Conservation (phyloP, 2,329 filamentous ascomycete species). For the Pyrenophora seminiperda region DNA sequence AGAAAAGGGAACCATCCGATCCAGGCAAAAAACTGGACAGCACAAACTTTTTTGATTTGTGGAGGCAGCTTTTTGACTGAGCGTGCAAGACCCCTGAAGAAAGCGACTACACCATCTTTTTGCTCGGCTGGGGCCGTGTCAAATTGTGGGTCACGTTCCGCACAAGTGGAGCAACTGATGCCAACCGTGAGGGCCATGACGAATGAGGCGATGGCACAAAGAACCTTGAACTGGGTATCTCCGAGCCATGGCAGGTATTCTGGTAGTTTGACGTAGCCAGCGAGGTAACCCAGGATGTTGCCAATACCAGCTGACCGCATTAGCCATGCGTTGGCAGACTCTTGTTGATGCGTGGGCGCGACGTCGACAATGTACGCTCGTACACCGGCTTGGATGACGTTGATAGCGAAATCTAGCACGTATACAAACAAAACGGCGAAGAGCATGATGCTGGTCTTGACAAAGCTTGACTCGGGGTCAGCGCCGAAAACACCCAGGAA, state of each 20-base stretch:
- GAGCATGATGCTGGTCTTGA: slow-evolving; percentile 71
- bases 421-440: slow-evolving; percentile 87
- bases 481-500: slow-evolving; percentile 73
- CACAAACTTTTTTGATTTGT: slow-evolving; percentile 80
- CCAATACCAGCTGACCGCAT: slow-evolving; percentile 84
- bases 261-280: slow-evolving; percentile 81
- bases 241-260: slow-evolving; percentile 78
- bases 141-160: slow-evolving; percentile 78
- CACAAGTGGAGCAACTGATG: slow-evolving; percentile 71
- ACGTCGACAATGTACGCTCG: slow-evolving; percentile 93
- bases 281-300: slow-evolving; percentile 88
- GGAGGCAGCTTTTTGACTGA: slow-evolving; percentile 80
- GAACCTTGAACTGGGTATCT: slow-evolving; percentile 87
- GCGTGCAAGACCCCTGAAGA: slow-evolving; percentile 78
- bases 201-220: slow-evolving; percentile 83
- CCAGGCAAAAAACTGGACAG: slow-evolving; percentile 73
- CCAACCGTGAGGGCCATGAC: slow-evolving; percentile 71
- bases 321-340: slow-evolving; percentile 92
- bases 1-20: slow-evolving; percentile 95
- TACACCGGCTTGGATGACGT: slow-evolving; percentile 91
- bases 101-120: slow-evolving; percentile 70
- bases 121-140: slow-evolving; percentile 63
- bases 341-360: slow-evolving; percentile 89
- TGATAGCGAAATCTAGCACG: slow-evolving; percentile 90
- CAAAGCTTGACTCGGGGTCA: slow-evolving; percentile 66